phyloP scores from a whole-genome alignment of 2,329 filamentous ascomycete genomes.

The Talaromyces marneffei region DNA sequence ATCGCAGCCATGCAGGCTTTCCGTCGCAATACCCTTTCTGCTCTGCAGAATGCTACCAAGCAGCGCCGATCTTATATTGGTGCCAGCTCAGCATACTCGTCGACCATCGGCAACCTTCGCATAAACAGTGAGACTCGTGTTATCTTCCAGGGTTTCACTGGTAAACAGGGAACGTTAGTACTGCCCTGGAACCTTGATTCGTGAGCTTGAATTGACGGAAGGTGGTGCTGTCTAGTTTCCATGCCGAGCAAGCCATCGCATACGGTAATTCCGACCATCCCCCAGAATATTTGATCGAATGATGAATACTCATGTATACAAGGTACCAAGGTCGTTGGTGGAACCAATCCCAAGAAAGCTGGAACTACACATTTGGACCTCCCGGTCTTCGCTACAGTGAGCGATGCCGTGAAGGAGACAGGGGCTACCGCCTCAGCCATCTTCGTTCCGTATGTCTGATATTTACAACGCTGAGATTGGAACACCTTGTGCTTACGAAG shows the following conservation, averaged over 20 bases:
- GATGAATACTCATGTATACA: constrained; percentile 23
- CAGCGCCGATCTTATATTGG: constrained; percentile 72
- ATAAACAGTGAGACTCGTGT: constrained; percentile 93
- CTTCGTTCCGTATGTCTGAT: constrained; percentile 96
- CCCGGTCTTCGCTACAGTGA: constrained; percentile 87
- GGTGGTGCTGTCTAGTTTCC: constrained; percentile 61
- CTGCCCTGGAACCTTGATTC: neutral
- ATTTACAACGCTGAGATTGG: constrained; percentile 28
- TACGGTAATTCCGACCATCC: constrained; percentile 62
- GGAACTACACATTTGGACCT: constrained; percentile 81
- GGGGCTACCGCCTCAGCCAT: constrained; percentile 88
- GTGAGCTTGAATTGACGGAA: constrained; percentile 28
- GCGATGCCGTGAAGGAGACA: constrained; percentile 81
- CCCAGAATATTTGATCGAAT: neutral
- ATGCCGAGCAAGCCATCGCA: constrained; percentile 94
- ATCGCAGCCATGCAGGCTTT: constrained; percentile 69
- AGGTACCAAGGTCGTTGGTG: constrained; percentile 97
- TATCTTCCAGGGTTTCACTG: constrained; percentile 94
- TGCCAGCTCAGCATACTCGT: constrained; percentile 61
- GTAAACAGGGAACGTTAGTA: constrained; percentile 88
- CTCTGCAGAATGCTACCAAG: constrained; percentile 53
- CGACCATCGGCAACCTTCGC: constrained; percentile 78
- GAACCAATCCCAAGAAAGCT: constrained; percentile 98
- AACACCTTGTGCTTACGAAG: constrained; percentile 18
- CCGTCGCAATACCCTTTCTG: constrained; percentile 65